These are phyloP conservation scores for Podospora didyma DNA, from an alignment of 495 filamentous ascomycete genomes.

Conservation along the genomic window DNA sequence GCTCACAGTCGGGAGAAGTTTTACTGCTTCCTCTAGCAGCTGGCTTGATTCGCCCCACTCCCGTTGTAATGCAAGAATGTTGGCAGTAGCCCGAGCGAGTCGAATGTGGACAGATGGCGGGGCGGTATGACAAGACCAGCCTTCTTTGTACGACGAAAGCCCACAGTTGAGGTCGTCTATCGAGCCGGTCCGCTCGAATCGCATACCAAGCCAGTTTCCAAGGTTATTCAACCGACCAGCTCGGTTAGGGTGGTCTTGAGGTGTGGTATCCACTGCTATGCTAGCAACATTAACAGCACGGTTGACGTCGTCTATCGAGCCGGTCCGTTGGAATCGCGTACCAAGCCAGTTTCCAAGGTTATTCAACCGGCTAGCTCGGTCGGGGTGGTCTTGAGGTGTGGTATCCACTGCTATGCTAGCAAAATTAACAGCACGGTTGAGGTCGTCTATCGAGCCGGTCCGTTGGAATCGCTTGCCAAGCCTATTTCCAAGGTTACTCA, in stretches of 20 bases:
- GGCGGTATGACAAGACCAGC: constrained; percentile 7
- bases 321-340: constrained; percentile 3
- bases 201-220: no score
- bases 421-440: not conserved
- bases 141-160: constrained; percentile 11
- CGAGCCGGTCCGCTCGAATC: no score
- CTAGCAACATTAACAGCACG: no score
- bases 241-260: no score
- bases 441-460: not conserved
- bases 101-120: constrained; percentile 1
- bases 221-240: no score
- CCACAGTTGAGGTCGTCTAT: no score
- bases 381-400: constrained; percentile 3
- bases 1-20: constrained; percentile 17
- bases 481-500: not conserved
- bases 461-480: not conserved
- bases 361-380: constrained; percentile 4
- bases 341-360: constrained; percentile 6
- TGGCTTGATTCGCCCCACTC: constrained; percentile 7
- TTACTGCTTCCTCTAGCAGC: constrained; percentile 9
- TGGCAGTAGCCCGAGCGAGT: constrained; percentile 1
- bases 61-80: not conserved
- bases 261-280: no score
- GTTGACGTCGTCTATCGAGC: constrained; percentile 8
- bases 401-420: not conserved